Percentiles rank a stretch among this genome's conserved stretches.
phyloP scores from a whole-genome alignment of 345 rosid species.

The Euphorbia pulcherrima region DNA sequence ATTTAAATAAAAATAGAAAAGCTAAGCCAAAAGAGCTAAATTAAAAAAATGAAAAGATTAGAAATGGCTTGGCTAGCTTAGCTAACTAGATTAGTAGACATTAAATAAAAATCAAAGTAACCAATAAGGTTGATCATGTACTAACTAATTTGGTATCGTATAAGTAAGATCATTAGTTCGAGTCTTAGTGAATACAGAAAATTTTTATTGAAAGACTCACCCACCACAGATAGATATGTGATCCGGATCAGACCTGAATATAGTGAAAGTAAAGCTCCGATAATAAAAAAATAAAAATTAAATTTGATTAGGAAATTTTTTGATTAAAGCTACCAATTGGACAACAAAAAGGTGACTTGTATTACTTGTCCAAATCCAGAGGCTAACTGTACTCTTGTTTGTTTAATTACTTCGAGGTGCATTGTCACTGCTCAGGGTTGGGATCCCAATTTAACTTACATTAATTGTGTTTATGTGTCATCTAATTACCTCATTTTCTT shows the following conservation, averaged over 20 bases:
- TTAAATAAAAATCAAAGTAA: no score
- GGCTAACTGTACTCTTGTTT: constrained; percentile 31
- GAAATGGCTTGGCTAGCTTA: constrained; percentile 22
- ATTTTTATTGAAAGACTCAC: no score
- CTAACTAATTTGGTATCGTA: no score
- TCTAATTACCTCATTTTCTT: constrained; percentile 13
- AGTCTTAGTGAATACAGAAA: no score
- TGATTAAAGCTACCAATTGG: constrained; percentile 38
- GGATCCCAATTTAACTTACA: constrained; percentile 38
- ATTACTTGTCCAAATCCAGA: constrained; percentile 42
- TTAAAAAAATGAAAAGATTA: background rate
- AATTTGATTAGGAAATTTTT: no score
- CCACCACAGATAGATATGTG: no score
- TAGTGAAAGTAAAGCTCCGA: no score
- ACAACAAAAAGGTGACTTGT: constrained; percentile 31
- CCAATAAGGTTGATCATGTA: no score
- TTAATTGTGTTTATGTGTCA: background rate
- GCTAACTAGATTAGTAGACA: constrained; percentile 4
- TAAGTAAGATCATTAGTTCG: no score
- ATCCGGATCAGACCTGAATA: no score
- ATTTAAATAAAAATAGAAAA: constrained; percentile 5
- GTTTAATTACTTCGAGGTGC: constrained; percentile 34
- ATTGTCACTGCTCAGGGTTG: constrained; percentile 29
- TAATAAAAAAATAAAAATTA: no score
- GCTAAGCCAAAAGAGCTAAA: constrained; percentile 5